These are phyloP conservation scores for Neurospora crassa DNA, from an alignment of 2,329 filamentous ascomycete species.

Conservation along the genomic window DNA sequence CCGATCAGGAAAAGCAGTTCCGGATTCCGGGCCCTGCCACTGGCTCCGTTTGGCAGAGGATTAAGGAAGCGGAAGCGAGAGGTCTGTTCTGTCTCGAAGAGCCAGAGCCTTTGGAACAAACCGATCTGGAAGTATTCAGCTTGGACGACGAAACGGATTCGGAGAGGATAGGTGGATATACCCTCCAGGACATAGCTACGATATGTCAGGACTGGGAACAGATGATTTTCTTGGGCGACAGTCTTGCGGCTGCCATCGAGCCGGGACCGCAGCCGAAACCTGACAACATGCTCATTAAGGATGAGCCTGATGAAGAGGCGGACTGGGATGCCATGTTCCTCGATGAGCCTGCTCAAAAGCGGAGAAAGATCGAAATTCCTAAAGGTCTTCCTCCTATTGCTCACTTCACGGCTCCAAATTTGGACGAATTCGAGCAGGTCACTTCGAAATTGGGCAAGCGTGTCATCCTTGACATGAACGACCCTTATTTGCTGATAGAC, in stretches of 20 bases:
- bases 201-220: slow-evolving; percentile 81
- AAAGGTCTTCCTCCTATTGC: slow-evolving; percentile 46
- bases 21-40: slow-evolving; percentile 56
- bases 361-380: slow-evolving; percentile 47
- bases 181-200: slow-evolving; percentile 70
- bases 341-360: slow-evolving; percentile 45
- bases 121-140: slow-evolving; percentile 33
- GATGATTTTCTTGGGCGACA: slow-evolving; percentile 42
- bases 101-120: slow-evolving; percentile 30
- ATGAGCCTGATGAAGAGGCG: slow-evolving; percentile 40
- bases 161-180: slow-evolving; percentile 65
- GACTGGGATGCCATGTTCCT: slow-evolving; percentile 51
- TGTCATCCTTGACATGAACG: slow-evolving; percentile 77
- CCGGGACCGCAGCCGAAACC: slow-evolving; percentile 9
- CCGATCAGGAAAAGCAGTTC: slow-evolving; percentile 81
- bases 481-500: slow-evolving; percentile 78
- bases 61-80: slow-evolving; percentile 40
- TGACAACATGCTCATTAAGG: slow-evolving; percentile 20
- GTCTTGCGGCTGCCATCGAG: slow-evolving; percentile 6
- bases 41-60: slow-evolving; percentile 42
- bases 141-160: slow-evolving; percentile 41
- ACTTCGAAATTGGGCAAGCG: slow-evolving; percentile 67
- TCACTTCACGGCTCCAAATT: slow-evolving; percentile 55
- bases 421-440: slow-evolving; percentile 71
- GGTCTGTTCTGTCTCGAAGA: slow-evolving; percentile 34